These are phyloP conservation scores for Sporothrix pallida DNA, from an alignment of 2,329 filamentous ascomycete genomes.

Conservation along the genomic window DNA sequence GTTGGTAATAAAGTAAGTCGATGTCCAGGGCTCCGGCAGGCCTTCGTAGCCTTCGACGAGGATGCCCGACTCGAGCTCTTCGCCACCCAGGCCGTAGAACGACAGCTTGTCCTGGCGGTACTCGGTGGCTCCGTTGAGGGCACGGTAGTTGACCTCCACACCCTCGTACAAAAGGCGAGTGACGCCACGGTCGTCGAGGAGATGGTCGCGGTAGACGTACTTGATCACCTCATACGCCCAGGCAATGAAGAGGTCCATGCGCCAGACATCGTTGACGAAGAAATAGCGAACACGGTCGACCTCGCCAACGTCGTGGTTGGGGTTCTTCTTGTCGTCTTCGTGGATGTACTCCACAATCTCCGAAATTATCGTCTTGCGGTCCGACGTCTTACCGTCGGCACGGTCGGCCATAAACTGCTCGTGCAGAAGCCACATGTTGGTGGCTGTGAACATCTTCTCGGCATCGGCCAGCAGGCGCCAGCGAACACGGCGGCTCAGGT, in stretches of 20 bases:
- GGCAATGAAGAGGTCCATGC: constrained; percentile 75
- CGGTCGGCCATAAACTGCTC: constrained; percentile 69
- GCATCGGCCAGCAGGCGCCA: constrained; percentile 89
- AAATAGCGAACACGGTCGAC: constrained; percentile 82
- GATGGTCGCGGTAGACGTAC: constrained; percentile 67
- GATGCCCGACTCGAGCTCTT: constrained; percentile 69
- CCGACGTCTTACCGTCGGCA: constrained; percentile 55
- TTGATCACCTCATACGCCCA: constrained; percentile 81
- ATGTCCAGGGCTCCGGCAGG: constrained; percentile 86
- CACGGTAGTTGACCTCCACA: constrained; percentile 66
- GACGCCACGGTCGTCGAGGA: constrained; percentile 60
- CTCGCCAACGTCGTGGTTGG: constrained; percentile 69
- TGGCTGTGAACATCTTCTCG: constrained; percentile 84
- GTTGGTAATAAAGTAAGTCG: constrained; percentile 66
- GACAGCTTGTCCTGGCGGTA: constrained; percentile 74
- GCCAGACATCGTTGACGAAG: constrained; percentile 78
- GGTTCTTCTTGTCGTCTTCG: constrained; percentile 74
- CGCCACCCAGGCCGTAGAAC: constrained; percentile 74
- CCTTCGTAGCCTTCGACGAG: constrained; percentile 67
- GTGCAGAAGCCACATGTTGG: constrained; percentile 79
- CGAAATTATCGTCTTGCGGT: constrained; percentile 71
- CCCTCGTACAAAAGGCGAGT: constrained; percentile 71
- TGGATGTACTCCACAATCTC: constrained; percentile 78
- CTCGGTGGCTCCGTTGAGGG: constrained; percentile 69
- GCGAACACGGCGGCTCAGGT: constrained; percentile 69